Conservation (phyloP, 2,329 filamentous ascomycete species). For the Spiromastix sp. region DNA sequence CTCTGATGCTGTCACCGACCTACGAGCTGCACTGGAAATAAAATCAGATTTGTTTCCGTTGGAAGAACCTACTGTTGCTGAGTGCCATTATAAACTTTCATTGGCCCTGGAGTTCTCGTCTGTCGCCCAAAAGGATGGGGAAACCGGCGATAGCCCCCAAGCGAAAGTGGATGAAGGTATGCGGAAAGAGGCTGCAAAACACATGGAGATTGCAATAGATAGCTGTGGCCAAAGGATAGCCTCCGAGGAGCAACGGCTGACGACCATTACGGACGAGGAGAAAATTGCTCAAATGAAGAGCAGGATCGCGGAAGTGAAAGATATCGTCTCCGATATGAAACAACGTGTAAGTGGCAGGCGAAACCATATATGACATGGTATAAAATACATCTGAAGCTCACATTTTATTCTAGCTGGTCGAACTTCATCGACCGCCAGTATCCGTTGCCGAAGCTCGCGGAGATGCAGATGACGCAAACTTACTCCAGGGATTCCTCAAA, state of each 20-base stretch:
- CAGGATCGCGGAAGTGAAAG: slow-evolving; percentile 47
- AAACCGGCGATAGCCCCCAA: slow-evolving; percentile 28
- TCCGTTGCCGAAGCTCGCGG: slow-evolving; percentile 31
- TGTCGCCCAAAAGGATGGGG: slow-evolving; percentile 39
- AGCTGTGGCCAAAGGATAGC: slow-evolving; percentile 45
- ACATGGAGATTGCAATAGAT: slow-evolving; percentile 52
- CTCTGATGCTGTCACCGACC: slow-evolving; percentile 73
- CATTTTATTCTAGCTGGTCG: slow-evolving; percentile 35
- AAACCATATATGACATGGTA: not conserved
- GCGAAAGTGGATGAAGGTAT: slow-evolving; percentile 41
- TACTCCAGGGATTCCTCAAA: slow-evolving; percentile 47
- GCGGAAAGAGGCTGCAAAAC: slow-evolving; percentile 45
- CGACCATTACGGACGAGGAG: slow-evolving; percentile 30
- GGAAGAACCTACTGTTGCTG: slow-evolving; percentile 77
- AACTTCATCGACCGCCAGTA: slow-evolving; percentile 46
- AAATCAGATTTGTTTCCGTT: slow-evolving; percentile 69
- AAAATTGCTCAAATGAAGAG: slow-evolving; percentile 31
- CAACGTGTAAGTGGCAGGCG: slow-evolving; percentile 37
- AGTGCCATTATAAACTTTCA: slow-evolving; percentile 94
- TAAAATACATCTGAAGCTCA: slow-evolving; percentile 8
- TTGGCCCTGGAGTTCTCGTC: slow-evolving; percentile 90
- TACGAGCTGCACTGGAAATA: slow-evolving; percentile 64
- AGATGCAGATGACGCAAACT: slow-evolving; percentile 25
- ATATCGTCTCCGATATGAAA: slow-evolving; percentile 53
- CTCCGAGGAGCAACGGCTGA: slow-evolving; percentile 41